A percentile compares a stretch with the other conserved stretches of the same genome.
Conservation (phyloP, 2,329 filamentous ascomycete species). For the Curvularia spicifera region DNA sequence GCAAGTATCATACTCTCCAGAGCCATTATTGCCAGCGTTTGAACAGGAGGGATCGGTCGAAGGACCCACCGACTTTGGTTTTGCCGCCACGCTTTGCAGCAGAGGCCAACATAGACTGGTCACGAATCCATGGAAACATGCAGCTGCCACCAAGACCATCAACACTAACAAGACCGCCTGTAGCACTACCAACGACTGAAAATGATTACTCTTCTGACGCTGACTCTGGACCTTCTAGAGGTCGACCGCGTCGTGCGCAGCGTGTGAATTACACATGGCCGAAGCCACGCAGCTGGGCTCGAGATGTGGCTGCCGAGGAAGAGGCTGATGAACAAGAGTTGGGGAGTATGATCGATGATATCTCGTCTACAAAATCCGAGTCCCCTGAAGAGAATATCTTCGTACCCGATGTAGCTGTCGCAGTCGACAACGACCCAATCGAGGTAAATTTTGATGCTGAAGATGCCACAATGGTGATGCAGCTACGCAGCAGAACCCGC, state of each 20-base stretch:
- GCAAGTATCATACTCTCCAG: slow-evolving; percentile 36
- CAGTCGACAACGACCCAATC: slow-evolving; percentile 27
- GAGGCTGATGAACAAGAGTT: slow-evolving; percentile 15
- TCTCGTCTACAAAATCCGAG: slow-evolving; percentile 13
- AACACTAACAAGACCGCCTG: neutral
- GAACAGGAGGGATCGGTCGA: slow-evolving; percentile 35
- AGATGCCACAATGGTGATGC: slow-evolving; percentile 31
- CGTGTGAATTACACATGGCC: slow-evolving; percentile 41
- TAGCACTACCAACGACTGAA: slow-evolving; percentile 12
- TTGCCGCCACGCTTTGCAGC: slow-evolving; percentile 36
- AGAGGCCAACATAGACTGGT: slow-evolving; percentile 36
- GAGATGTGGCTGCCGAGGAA: neutral
- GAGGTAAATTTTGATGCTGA: slow-evolving; percentile 27
- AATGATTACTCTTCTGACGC: slow-evolving; percentile 29
- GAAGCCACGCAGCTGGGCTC: slow-evolving; percentile 12
- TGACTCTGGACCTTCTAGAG: slow-evolving; percentile 23
- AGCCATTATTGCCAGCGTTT: slow-evolving; percentile 36
- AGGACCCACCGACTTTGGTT: slow-evolving; percentile 30
- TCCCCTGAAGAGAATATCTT: slow-evolving; percentile 23
- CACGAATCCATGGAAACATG: slow-evolving; percentile 19
- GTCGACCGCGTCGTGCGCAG: slow-evolving; percentile 32
- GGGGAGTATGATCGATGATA: neutral
- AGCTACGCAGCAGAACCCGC: neutral
- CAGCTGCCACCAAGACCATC: neutral
- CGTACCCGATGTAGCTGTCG: slow-evolving; percentile 18